Evolutionary conservation across 805 yeast species (phyloP).

Genomic region (Schwanniomyces sp.): DNA sequence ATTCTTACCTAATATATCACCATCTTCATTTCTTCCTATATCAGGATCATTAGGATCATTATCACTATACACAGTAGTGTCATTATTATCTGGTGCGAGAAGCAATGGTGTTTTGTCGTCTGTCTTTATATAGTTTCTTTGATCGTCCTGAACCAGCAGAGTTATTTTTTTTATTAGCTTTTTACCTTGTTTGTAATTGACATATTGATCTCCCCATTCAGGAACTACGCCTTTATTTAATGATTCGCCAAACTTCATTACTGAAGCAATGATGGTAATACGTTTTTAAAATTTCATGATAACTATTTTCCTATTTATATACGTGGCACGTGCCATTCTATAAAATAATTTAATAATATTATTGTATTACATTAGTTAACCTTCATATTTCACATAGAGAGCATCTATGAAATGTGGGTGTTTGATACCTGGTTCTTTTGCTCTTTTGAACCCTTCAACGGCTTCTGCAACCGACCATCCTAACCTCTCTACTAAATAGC

Average conservation of each 20-base stretch:
- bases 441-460: slow-evolving; percentile 52
- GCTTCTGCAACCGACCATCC: slow-evolving; percentile 66
- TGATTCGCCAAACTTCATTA: slow-evolving; percentile 71
- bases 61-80: background rate
- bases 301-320: background rate
- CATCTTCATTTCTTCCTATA: background rate
- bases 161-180: slow-evolving; percentile 45
- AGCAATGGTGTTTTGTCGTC: slow-evolving; percentile 29
- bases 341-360: background rate
- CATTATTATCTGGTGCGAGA: slow-evolving; percentile 3
- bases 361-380: slow-evolving; percentile 1
- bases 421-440: slow-evolving; percentile 71
- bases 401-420: slow-evolving; percentile 79
- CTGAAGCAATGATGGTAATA: background rate
- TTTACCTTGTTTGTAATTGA: slow-evolving; percentile 67
- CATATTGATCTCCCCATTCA: slow-evolving; percentile 83
- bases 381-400: slow-evolving; percentile 61
- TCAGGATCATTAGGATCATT: background rate
- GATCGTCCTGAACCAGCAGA: slow-evolving; percentile 11
- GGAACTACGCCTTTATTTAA: slow-evolving; percentile 72
- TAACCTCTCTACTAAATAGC: slow-evolving; percentile 60
- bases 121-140: background rate
- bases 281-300: background rate
- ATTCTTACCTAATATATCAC: background rate
- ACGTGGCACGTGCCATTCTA: background rate